Evolutionary conservation across 139 green algal species (phyloP), one percentile per base, ranked within the genome.

Genomic region (Asterochloris erici): DNA sequence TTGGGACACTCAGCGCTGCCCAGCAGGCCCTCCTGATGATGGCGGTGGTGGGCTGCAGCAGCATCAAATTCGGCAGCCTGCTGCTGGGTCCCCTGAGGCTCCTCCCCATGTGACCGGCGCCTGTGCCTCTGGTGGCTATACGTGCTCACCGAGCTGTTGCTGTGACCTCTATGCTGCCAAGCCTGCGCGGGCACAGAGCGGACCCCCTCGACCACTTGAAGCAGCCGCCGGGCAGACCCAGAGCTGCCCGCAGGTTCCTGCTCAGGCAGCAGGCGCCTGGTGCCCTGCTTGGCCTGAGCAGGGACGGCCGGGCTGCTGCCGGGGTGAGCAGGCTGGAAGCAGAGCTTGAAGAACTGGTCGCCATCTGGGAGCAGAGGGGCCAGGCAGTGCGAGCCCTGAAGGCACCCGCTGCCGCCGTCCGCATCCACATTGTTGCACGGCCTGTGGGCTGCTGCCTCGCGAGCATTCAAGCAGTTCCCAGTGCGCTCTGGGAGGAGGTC

Each of bases 261-360:
- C 60, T 68, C 14, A 54, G 24, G 21, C 60, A 80, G 24, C 76
- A 80, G 60, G 10, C n/a, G 68, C 23, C 76, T 24, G 54, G 4
- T 15, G 11, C 13, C 68, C 14, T 16, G 14, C 16, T 62, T 70
- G 23, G 76, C 76, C 60, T 80, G 76, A 54, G 60, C 76, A 38
- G 60, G 76, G 60, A 80, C 38, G 23, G 60, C 76, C 69, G 54
- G 60, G 76, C 23, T 15, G 60, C 14, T 80, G 60, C 76, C 23
- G n/a, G 24, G 23, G 23, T 23, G 23, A 23, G 60, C 54, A 54
- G 76, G 76, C 14, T 61, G 60, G 47, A 80, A 80, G 77, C 77
- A 73, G 62, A 81, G n/a, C 77, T 74, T 81, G 77, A 62, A 81
- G 61, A 81, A 27, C 66, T 77, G 47, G 13, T 77, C 79, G 23